Conservation (phyloP, 495 filamentous ascomycete species). For the Talaromyces thailandensis region DNA sequence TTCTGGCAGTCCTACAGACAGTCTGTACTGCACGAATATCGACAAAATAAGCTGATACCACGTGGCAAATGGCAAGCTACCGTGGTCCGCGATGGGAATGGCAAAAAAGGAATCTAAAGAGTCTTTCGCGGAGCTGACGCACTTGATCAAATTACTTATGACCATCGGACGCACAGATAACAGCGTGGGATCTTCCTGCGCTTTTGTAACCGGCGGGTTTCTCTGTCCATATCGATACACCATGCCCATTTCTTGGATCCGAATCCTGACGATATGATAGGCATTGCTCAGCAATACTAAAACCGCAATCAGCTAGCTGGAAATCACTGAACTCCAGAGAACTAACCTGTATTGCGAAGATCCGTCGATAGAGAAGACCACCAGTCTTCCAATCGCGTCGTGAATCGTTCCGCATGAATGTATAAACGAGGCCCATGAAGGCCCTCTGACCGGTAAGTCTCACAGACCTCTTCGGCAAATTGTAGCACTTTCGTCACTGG, state of each 20-base stretch:
- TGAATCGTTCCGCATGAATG: slow-evolving; percentile 12
- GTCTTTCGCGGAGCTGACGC: neutral
- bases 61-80: slow-evolving; percentile 6
- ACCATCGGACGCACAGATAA: slow-evolving; percentile 8
- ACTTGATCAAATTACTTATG: slow-evolving; percentile 3
- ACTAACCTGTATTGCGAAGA: slow-evolving; percentile 4
- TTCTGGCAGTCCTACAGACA: slow-evolving; percentile 10
- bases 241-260: slow-evolving; percentile 13
- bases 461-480: slow-evolving; percentile 9
- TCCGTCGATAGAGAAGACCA: slow-evolving; percentile 10
- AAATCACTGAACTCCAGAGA: neutral
- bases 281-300: slow-evolving; percentile 8
- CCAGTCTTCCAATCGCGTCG: slow-evolving; percentile 12
- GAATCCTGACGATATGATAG: slow-evolving; percentile 10
- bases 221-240: slow-evolving; percentile 12
- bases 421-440: neutral
- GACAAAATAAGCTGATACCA: slow-evolving; percentile 10
- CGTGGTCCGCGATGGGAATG: slow-evolving; percentile 1
- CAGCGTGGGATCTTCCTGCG: slow-evolving; percentile 7
- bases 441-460: slow-evolving; percentile 8
- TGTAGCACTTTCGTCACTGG: slow-evolving; percentile 8
- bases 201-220: slow-evolving; percentile 7
- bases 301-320: neutral
- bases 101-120: slow-evolving; percentile 6
- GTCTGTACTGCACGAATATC: slow-evolving; percentile 9